Base-by-base conservation (phyloP, 768 basidiomycete species). In the Butyriboletus loyo region DNA sequence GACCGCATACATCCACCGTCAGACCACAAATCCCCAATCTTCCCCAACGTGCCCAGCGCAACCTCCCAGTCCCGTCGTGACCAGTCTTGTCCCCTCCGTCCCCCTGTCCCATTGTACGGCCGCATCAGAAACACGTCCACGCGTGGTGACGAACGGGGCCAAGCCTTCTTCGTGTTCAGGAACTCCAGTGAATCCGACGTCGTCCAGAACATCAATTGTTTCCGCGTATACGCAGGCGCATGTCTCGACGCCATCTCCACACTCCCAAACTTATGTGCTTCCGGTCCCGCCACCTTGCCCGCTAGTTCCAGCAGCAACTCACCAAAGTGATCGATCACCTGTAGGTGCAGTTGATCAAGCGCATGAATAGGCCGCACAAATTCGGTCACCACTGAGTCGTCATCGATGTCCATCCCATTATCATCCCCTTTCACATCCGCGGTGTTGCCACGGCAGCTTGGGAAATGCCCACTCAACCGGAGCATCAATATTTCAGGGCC, bases 31-130 rank as follows among this genome's bases (percentile, higher is more conserved):
- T 65, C 68, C 1, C 80, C 85, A 35, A 88, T 68, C 25, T 62
- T 64, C 30, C 64, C 68, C 62, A 92, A 59, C 45, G 72, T 74
- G 7, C 59, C 59, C 52, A 86, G 64, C 27, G 72, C 79, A 13
- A 77, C 72, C 56, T 77, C 72, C 89, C 89, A 92, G 59, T 84
- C 86, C 46, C 75, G 71, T 41, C 79, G 73, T 13, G 84, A 75
- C 88, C 88, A 92, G 56, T 91, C 86, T 61, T 83, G 79, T 2
- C 89, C 89, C n/a, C 79, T 70, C 41, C 87, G 77, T 15, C 80
- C 79, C 0, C 86, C 86, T 27, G 54, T 67, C 21, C 70, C 71
- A 32, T 69, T 64, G 55, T 79, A 75, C 37, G 83, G 77, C 42
- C 70, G 70, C 48, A 67, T 75, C 47, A 85, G 67, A 64, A 87